Evolutionary conservation across 2,329 filamentous ascomycete genomes (phyloP).

Genomic region (Simplicillium sp.): DNA sequence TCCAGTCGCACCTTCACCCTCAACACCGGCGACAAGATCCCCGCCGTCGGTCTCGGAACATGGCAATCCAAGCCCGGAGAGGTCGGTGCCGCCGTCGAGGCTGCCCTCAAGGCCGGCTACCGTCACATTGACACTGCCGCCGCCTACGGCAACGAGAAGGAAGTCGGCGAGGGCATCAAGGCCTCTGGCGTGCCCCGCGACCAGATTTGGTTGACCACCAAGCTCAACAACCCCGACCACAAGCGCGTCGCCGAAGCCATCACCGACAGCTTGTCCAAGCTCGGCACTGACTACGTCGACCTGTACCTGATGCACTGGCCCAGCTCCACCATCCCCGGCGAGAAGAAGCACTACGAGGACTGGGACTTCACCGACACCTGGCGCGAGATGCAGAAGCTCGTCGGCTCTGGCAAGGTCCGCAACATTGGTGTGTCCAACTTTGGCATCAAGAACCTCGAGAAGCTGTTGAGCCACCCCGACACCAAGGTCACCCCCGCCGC

Average conservation of each 20-base stretch:
- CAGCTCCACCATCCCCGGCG: conserved; percentile 49
- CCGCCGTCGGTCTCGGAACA: conserved; percentile 66
- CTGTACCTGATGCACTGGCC: conserved; percentile 69
- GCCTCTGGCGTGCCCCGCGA: conserved; percentile 54
- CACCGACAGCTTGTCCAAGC: conserved; percentile 46
- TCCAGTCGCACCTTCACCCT: conserved; percentile 46
- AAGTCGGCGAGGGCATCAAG: conserved; percentile 57
- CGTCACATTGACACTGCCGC: conserved; percentile 69
- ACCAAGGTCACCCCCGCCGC: conserved; percentile 57
- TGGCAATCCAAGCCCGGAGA: conserved; percentile 67
- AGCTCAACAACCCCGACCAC: conserved; percentile 75
- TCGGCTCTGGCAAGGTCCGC: conserved; percentile 58
- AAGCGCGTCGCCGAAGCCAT: conserved; percentile 56
- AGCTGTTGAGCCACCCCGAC: conserved; percentile 54
- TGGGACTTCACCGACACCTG: conserved; percentile 81
- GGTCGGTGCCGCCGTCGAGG: conserved; percentile 62
- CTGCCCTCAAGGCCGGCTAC: conserved; percentile 59
- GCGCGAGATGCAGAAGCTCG: conserved; percentile 58
- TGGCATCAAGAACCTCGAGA: conserved; percentile 67
- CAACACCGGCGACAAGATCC: conserved; percentile 71
- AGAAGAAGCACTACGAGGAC: conserved; percentile 62
- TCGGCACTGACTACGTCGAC: conserved; percentile 58
- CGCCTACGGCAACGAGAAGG: conserved; percentile 68
- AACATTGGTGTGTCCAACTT: conserved; percentile 82
- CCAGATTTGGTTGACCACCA: conserved; percentile 67